Evolutionary conservation across 2,329 filamentous ascomycete species (phyloP).

Genomic region (Escovopsis sp.): DNA sequence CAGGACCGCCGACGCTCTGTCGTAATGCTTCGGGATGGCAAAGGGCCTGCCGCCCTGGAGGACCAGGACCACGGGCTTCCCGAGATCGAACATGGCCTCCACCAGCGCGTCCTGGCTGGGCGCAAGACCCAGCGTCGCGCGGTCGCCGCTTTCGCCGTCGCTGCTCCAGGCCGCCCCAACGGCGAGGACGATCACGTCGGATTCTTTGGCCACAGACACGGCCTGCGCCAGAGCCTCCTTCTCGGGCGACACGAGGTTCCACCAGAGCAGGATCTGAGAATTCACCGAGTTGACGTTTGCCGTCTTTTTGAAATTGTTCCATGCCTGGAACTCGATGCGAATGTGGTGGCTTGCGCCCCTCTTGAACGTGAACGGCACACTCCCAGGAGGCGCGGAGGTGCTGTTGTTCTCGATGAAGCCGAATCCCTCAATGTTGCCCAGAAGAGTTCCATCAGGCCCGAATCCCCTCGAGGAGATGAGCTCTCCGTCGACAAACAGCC

Average conservation of each 20-base stretch:
- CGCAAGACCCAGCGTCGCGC: not conserved
- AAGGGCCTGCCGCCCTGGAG: conserved; percentile 4
- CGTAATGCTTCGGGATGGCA: conserved; percentile 3
- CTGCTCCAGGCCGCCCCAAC: conserved; percentile 4
- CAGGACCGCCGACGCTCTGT: conserved; percentile 1
- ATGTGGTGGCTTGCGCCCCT: conserved; percentile 1
- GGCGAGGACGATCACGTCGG: conserved; percentile 1
- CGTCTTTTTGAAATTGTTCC: conserved; percentile 5
- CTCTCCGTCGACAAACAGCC: conserved; percentile 3
- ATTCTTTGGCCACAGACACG: conserved; percentile 3
- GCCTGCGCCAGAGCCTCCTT: conserved; percentile 1
- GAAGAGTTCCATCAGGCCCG: not conserved
- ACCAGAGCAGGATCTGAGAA: conserved; percentile 5
- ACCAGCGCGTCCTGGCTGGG: conserved; percentile 4
- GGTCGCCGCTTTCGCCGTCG: conserved; percentile 2
- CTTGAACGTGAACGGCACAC: conserved; percentile 2
- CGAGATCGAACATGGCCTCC: conserved; percentile 1
- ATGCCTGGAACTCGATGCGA: conserved; percentile 3
- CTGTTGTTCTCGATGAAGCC: conserved; percentile 1
- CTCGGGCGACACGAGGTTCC: conserved; percentile 3
- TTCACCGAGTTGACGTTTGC: conserved; percentile 6
- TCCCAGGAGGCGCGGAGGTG: conserved; percentile 1
- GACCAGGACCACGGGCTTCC: conserved; percentile 2
- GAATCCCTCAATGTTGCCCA: conserved; percentile 2
- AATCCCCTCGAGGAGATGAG: conserved; percentile 2